Conservation (phyloP, 2,329 filamentous ascomycete species). For the Laburnicola sp. region DNA sequence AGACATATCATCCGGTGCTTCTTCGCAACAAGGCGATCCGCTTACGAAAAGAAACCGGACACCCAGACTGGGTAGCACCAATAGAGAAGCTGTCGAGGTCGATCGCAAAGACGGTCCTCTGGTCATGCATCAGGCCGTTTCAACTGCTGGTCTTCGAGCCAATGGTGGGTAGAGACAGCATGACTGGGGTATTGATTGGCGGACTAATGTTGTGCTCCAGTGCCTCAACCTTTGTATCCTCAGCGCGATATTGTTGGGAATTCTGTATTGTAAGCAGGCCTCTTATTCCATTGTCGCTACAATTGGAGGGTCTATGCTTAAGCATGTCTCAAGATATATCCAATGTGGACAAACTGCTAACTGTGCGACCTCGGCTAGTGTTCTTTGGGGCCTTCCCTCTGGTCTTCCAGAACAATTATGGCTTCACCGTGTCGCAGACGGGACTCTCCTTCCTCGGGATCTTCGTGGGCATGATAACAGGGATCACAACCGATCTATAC, state of each 20-base stretch:
- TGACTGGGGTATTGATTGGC: conserved; percentile 22
- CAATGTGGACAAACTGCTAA: conserved; percentile 4
- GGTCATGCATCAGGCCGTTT: conserved; percentile 67
- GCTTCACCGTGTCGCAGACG: conserved; percentile 75
- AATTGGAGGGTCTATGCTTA: not conserved
- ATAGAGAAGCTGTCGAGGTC: conserved; percentile 74
- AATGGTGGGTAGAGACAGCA: conserved; percentile 58
- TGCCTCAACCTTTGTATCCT: conserved; percentile 79
- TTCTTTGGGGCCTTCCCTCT: conserved; percentile 80
- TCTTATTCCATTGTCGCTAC: too few relatives aligned
- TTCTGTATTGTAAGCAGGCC: conserved; percentile 64
- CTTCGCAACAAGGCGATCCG: conserved; percentile 71
- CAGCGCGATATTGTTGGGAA: conserved; percentile 81
- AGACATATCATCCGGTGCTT: conserved; percentile 78
- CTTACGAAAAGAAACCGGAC: conserved; percentile 74
- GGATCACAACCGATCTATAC: conserved; percentile 65
- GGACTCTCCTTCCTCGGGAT: conserved; percentile 74
- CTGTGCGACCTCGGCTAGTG: conserved; percentile 13
- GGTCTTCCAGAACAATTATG: conserved; percentile 74
- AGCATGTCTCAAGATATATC: conserved; percentile 5
- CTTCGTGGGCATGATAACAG: conserved; percentile 67
- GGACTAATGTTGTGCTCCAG: conserved; percentile 34
- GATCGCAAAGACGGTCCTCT: conserved; percentile 57
- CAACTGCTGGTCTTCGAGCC: conserved; percentile 79
- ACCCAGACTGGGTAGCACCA: conserved; percentile 73